Evolutionary conservation across 495 filamentous ascomycete genomes (phyloP).

Genomic region (Penicillium argentinense): DNA sequence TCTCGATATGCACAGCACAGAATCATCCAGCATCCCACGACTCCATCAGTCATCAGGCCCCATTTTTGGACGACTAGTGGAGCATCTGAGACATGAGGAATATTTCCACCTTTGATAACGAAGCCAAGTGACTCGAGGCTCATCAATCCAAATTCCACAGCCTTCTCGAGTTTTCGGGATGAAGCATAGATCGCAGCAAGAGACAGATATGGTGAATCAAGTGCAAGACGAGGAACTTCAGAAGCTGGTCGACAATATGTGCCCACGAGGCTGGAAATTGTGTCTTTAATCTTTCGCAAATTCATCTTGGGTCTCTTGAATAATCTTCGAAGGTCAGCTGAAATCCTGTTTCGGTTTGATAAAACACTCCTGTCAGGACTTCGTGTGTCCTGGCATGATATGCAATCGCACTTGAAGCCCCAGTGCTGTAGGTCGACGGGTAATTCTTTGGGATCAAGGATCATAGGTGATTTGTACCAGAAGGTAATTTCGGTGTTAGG

Average conservation of each 20-base stretch:
- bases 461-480: constrained; percentile 32
- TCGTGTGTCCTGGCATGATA: constrained; percentile 36
- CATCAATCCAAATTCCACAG: constrained; percentile 27
- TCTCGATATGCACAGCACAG: constrained; percentile 28
- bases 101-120: constrained; percentile 34
- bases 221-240: constrained; percentile 29
- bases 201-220: constrained; percentile 27
- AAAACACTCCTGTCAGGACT: not conserved
- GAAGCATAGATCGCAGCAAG: constrained; percentile 23
- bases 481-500: constrained; percentile 54
- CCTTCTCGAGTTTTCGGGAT: constrained; percentile 12
- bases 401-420: constrained; percentile 51
- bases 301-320: constrained; percentile 5
- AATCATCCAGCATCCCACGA: constrained; percentile 36
- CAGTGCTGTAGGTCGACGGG: constrained; percentile 29
- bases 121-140: constrained; percentile 41
- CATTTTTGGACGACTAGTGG: constrained; percentile 39
- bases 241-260: constrained; percentile 29
- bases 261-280: constrained; percentile 19
- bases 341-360: constrained; percentile 12
- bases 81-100: constrained; percentile 8
- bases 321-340: constrained; percentile 3
- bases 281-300: constrained; percentile 12
- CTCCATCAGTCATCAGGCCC: constrained; percentile 32
- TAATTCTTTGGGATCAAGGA: constrained; percentile 14